Conservation (phyloP, 345 rosid species). For the Salix viminalis region DNA sequence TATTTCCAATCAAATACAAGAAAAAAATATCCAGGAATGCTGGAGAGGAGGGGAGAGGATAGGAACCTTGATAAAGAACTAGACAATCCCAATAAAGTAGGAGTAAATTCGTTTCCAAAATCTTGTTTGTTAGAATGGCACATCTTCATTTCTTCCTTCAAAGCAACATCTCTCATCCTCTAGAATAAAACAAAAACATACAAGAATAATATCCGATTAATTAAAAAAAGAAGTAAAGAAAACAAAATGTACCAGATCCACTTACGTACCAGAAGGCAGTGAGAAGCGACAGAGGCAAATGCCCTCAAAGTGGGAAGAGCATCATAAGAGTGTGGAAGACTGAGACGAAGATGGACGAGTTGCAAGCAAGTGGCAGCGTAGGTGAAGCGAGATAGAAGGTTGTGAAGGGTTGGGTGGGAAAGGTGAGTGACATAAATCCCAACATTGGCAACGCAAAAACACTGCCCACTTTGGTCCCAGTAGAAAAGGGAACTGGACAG, state of each 20-base stretch:
- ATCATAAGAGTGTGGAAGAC: too few relatives aligned
- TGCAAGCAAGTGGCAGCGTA: constrained; percentile 74
- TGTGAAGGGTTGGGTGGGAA: constrained; percentile 58
- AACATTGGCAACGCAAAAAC: constrained; percentile 34
- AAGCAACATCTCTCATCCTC: constrained; percentile 74
- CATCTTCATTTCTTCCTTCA: constrained; percentile 73
- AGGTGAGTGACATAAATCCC: constrained; percentile 69
- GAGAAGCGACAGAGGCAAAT: constrained; percentile 58
- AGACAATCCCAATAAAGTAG: constrained; percentile 80
- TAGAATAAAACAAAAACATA: constrained; percentile 8
- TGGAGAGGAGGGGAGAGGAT: background rate
- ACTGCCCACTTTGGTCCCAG: constrained; percentile 51
- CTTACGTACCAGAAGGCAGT: constrained; percentile 58
- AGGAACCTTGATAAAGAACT: constrained; percentile 69
- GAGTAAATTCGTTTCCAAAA: constrained; percentile 31
- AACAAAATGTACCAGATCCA: background rate
- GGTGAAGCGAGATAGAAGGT: constrained; percentile 51
- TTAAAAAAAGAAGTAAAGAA: background rate
- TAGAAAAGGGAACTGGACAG: constrained; percentile 51
- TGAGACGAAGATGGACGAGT: constrained; percentile 51
- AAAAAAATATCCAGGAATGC: background rate
- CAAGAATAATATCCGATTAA: background rate
- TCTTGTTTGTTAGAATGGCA: constrained; percentile 21
- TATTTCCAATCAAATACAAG: background rate
- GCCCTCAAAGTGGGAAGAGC: constrained; percentile 62